Base-by-base conservation (phyloP, 1,284 basidiomycete genomes). In the Grifola frondosa region DNA sequence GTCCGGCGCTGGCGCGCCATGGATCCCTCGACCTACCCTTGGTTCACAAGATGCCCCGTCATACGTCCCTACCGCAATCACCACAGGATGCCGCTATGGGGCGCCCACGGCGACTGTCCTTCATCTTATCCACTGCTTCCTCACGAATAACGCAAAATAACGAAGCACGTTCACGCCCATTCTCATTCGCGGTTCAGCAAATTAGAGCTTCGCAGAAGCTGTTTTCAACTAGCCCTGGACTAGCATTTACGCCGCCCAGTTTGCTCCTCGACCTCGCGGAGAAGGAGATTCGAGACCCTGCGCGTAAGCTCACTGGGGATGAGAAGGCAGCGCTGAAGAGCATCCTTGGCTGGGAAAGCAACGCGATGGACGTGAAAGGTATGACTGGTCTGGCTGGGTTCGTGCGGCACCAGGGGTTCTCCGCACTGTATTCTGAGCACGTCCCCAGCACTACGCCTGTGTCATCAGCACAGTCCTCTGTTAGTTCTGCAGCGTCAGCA, bases 291-390 rank as follows among this genome's bases (percentile, higher is more conserved):
- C 47, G 53, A 17, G 60, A 67, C 20, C 63, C 69, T 1, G 50
- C 57, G 24, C 59, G 70, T 5, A 59, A 64, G 20, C 56, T 81
- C 10, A 71, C 68, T 20, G 81, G 76, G 4, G 80, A 82, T 49
- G 82, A 86, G 59, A 69, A 67, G 31, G 66, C 68, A 0, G 79
- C 72, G 13, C 57, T 84, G 13, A 53, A 54, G 9, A 78, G 73
- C 50, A 50, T 84, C 5, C 63, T 81, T 2, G 81, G 82, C 1
- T 84, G 81, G 81, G 74, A 75, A 30, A 70, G 69, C 16, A 71
- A 68, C 49, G 71, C 70, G 21, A 53, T 63, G 1, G 57, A 61
- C 10, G 74, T 70, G 2, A 65, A 56, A n/a, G 73, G 71, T 3
- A 75, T 84, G 75, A 53, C 60, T 6, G 80, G 79, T 4, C 64